phyloP scores from a whole-genome alignment of 2,329 filamentous ascomycete species.

The Colletotrichum caudatum region DNA sequence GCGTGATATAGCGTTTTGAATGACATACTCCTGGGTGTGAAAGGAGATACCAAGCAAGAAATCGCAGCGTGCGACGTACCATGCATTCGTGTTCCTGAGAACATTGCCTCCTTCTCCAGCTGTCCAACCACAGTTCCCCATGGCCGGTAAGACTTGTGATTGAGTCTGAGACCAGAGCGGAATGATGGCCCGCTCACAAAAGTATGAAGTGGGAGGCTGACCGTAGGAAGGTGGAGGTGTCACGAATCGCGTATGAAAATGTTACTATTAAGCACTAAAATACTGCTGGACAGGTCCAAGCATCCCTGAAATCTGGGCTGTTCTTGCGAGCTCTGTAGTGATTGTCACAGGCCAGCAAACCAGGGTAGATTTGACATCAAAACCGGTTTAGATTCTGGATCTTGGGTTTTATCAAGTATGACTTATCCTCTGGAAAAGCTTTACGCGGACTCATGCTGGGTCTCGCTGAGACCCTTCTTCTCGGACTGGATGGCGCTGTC shows the following conservation, averaged over 20 bases:
- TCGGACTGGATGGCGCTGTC: slow-evolving; percentile 37
- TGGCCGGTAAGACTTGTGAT: background rate
- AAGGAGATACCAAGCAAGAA: too few relatives aligned
- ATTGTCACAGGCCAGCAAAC: too few relatives aligned
- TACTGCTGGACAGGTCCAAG: too few relatives aligned
- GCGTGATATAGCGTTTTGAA: background rate
- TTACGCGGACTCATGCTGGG: slow-evolving; percentile 25
- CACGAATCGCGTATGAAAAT: background rate
- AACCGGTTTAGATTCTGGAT: background rate
- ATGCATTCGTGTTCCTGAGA: background rate
- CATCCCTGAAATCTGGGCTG: background rate
- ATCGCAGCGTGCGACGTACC: too few relatives aligned
- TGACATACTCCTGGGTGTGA: too few relatives aligned
- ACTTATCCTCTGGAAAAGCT: background rate
- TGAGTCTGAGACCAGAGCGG: background rate
- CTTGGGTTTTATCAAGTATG: background rate
- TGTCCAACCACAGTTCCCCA: too few relatives aligned
- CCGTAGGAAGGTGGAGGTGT: background rate
- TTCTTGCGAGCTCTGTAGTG: background rate
- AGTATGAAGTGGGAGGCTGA: background rate
- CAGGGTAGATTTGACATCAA: background rate
- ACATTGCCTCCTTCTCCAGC: too few relatives aligned
- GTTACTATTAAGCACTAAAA: background rate
- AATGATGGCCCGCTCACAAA: background rate
- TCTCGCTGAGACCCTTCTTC: slow-evolving; percentile 40